Base-by-base conservation (phyloP, 495 filamentous ascomycete species). In the Penicillium coprophilum region DNA sequence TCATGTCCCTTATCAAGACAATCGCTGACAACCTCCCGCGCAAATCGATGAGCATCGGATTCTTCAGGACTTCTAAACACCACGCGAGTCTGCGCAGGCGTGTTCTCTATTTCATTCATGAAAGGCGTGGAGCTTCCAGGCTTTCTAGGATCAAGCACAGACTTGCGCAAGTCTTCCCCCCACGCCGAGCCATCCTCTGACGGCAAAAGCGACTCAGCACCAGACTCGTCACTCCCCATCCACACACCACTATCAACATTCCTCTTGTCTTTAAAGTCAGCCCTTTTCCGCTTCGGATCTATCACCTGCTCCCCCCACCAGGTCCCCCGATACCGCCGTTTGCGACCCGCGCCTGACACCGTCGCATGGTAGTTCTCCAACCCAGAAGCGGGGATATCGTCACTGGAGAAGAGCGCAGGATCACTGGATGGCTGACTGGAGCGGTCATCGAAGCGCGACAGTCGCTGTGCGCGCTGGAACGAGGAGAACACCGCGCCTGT, bases 221-320 rank as follows among this genome's bases (percentile, higher is more conserved):
- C 59, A 13, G 73, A 74, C 55, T 76, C 74, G 61, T 89, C 87
- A 62, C 87, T 89, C 15, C 82, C 85, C 82, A 92, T 82, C 80
- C 83, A 92, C n/a, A 93, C 85, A 51, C 88, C 90, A 71, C 87
- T 91, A 67, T 95, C 90, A n/a, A 84, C 71, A 60, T 87, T 77
- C 27, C 88, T 75, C 65, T 79, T 78, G 32, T 77, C 76, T 56
- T 73, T 77, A 46, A 79, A 77, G 30, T 90, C 80, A 6, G 76
- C 73, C 41, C 85, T 69, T 66, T 84, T 85, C 30, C 73, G 68
- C 56, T 82, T 82, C 20, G 68, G 60, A 51, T 72, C 68, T 43
- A 64, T 56, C 49, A 71, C 82, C 58, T 75, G 78, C 68, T 88
- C 86, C 20, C 84, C 78, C 68, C 81, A 91, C 88, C 88, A 92